Evolutionary conservation across 1,284 basidiomycete genomes (phyloP), one percentile per base, ranked within the genome.

Genomic region (Ceratobasidium papillatum): DNA sequence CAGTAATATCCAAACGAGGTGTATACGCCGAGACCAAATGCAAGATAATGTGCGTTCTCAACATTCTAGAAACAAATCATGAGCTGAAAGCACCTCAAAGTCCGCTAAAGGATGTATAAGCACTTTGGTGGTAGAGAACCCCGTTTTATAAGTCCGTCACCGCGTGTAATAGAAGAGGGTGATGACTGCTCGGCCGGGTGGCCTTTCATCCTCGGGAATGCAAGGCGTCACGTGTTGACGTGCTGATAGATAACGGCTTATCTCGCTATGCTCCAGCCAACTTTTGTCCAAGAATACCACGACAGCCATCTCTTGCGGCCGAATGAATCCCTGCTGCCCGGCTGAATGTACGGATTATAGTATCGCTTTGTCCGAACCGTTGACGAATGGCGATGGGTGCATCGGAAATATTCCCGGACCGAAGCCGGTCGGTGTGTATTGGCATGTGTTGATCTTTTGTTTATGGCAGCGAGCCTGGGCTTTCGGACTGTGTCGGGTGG

Each of bases 401-500:
- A 52, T 52, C 51, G 51, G 51, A 52, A 52, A 52, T 30, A 5
- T 19, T 2, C 7, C 51, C 51, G 51, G 51, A 4, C 51, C 51
- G 51, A 25, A 52, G 7, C 51, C 25, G 22, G 51, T 52, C 51
- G 51, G 51, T 30, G 22, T 52, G 7, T 52, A 30, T 52, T 52
- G 51, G 25, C 22, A 30, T 52, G 51, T 30, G 51, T 52, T 49
- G 51, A 9, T n/a, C 19, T 9, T n/a, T 47, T 47, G 45, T n/a
- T 47, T 9, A 47, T n/a, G 11, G 45, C 45, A 47, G 3, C 45
- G 19, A 30, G 27, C 51, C 51, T 52, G 51, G 51, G 51, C 36
- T 58, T 69, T 69, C 66, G 66, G 66, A 41, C 52, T 56, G 52
- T 22, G n/a, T 69, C 66, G 66, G 66, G 36, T 69, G 52, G 14